Percentiles rank a stretch among this genome's conserved stretches.
Conservation (phyloP, 805 yeast species). For the Kuraishia ogatae region DNA sequence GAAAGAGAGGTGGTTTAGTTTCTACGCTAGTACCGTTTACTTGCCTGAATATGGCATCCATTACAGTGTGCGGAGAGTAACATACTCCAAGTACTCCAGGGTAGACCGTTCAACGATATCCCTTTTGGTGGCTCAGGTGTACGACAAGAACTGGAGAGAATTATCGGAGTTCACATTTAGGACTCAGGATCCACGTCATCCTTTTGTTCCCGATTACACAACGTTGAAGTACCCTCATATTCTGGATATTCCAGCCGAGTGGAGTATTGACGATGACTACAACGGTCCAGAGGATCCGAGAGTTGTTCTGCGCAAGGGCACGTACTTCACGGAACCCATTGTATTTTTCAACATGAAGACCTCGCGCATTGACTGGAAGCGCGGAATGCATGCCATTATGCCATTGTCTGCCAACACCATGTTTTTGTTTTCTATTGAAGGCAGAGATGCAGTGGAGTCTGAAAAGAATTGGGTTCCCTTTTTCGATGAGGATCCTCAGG, state of each 20-base stretch:
- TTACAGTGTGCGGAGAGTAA: conserved; percentile 27
- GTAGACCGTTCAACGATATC: conserved; percentile 3
- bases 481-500: conserved; percentile 8
- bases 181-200: not conserved
- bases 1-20: conserved; percentile 4
- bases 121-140: conserved; percentile 21
- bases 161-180: conserved; percentile 6
- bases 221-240: conserved; percentile 2
- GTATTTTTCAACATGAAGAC: conserved; percentile 24
- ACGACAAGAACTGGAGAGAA: conserved; percentile 29
- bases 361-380: conserved; percentile 7
- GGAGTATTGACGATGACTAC: conserved; percentile 1
- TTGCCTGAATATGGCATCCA: conserved; percentile 33
- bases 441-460: conserved; percentile 3
- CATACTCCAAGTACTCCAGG: conserved; percentile 16
- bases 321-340: conserved; percentile 29
- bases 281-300: conserved; percentile 36
- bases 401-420: conserved; percentile 8
- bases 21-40: conserved; percentile 21
- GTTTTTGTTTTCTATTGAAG: conserved; percentile 7
- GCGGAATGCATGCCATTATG: conserved; percentile 9
- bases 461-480: conserved; percentile 20
- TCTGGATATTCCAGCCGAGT: not conserved
- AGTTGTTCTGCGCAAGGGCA: conserved; percentile 14
- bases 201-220: not conserved